These are phyloP conservation scores for Phytophthora macrochlamydospora DNA, from an alignment of 352 stramenopile genomes.

Conservation along the genomic window DNA sequence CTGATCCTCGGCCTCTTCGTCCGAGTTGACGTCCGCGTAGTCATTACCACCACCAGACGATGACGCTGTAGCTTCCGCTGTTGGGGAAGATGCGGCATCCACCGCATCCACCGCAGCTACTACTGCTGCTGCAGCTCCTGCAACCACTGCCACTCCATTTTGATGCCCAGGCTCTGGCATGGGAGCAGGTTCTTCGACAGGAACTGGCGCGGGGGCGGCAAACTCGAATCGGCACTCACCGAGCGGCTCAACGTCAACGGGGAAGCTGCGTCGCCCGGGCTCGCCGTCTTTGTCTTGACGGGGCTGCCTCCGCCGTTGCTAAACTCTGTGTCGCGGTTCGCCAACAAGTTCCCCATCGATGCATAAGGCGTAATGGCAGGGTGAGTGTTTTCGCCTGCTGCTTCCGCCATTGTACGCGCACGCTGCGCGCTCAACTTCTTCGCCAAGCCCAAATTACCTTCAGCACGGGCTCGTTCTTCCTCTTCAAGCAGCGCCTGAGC, in stretches of 20 bases:
- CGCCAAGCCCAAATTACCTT: constrained; percentile 74
- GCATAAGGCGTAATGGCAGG: constrained; percentile 43
- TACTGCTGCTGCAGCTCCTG: constrained; percentile 4
- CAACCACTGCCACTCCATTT: constrained; percentile 16
- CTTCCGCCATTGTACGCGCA: constrained; percentile 69
- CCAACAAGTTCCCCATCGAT: constrained; percentile 50
- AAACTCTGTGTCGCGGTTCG: constrained; percentile 16
- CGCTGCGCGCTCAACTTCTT: constrained; percentile 85
- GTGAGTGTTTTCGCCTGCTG: constrained; percentile 41
- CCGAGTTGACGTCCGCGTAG: constrained; percentile 81
- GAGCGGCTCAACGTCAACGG: constrained; percentile 42
- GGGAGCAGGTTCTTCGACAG: not conserved
- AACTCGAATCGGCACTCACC: constrained; percentile 39
- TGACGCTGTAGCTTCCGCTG: constrained; percentile 39
- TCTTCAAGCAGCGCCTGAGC: constrained; percentile 79
- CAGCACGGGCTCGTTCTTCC: constrained; percentile 78
- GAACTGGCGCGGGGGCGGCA: constrained; percentile 29
- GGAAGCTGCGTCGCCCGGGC: constrained; percentile 17
- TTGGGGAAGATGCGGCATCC: constrained; percentile 31
- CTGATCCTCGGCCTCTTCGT: constrained; percentile 83
- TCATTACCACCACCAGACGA: constrained; percentile 58
- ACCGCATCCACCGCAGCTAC: constrained; percentile 18
- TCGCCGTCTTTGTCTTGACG: constrained; percentile 23
- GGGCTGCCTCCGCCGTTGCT: constrained; percentile 34
- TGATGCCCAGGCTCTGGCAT: not conserved